Conservation (phyloP, 2,329 filamentous ascomycete species). For the Tolypocladium ovalisporum region DNA sequence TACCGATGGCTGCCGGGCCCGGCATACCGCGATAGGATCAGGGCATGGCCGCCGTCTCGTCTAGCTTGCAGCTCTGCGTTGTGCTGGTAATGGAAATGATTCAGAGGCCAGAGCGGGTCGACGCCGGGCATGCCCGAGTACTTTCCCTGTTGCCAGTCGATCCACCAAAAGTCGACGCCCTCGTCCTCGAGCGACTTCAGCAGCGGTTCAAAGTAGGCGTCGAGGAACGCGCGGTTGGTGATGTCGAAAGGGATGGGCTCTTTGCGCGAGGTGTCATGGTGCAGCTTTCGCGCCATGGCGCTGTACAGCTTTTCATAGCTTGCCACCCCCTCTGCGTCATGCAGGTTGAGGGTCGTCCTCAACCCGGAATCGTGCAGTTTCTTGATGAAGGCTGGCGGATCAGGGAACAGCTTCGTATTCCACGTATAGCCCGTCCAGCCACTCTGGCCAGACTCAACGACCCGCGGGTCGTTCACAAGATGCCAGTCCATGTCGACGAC, state of each 20-base stretch:
- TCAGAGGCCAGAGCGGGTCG: constrained; percentile 54
- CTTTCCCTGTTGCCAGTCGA: constrained; percentile 56
- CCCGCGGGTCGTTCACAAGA: constrained; percentile 34
- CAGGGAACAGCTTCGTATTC: constrained; percentile 33
- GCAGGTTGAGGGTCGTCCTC: constrained; percentile 48
- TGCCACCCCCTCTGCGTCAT: constrained; percentile 48
- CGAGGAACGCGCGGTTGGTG: constrained; percentile 39
- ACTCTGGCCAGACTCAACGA: constrained; percentile 42
- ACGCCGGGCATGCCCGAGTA: constrained; percentile 43
- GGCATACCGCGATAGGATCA: constrained; percentile 51
- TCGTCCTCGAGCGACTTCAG: constrained; percentile 43
- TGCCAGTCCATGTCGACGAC: constrained; percentile 62
- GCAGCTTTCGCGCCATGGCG: constrained; percentile 39
- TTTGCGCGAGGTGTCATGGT: constrained; percentile 35
- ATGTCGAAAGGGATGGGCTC: constrained; percentile 46
- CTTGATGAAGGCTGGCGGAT: constrained; percentile 39
- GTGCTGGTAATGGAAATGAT: constrained; percentile 53
- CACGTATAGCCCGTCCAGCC: constrained; percentile 12
- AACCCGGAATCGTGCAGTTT: constrained; percentile 40
- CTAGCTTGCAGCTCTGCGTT: constrained; percentile 23
- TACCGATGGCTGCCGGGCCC: constrained; percentile 54
- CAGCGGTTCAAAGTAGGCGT: constrained; percentile 47
- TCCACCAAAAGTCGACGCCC: constrained; percentile 55
- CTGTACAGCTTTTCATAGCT: constrained; percentile 45
- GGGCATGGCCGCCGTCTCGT: constrained; percentile 21